Base-by-base conservation (phyloP, 2,329 filamentous ascomycete species). In the Karstenula rhodostoma region DNA sequence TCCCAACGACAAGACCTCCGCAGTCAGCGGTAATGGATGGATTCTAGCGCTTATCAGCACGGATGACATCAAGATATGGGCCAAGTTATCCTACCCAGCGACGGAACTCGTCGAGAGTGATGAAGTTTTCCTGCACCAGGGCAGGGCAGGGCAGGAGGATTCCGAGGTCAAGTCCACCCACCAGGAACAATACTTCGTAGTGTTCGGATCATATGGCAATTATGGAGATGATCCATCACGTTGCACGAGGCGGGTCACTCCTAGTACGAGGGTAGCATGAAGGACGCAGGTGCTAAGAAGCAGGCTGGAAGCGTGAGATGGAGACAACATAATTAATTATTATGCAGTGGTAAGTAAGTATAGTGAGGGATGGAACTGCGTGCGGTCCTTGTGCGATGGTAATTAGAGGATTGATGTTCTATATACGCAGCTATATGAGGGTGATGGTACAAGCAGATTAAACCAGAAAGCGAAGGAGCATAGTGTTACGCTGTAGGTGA, bases 401-500 rank as follows among this genome's bases (percentile, higher is more conserved):
- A 50, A 13, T 13, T 19, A 12, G 48, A 50, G 48, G 23, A 50
- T n/a, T 23, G 48, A 50, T 35, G 27, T 23, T 50, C 23, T 50
- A 35, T 29, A 35, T 50, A 37, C 48, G 22, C 22, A 15, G 23
- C 43, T 25, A 46, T 13, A 19, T 46, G 43, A 27, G 5, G 48
- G 48, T 50, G 27, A 27, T 50, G 25, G 22, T 23, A 50, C 17
- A n/a, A 23, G 48, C 33, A 22, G 8, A 29, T 50, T 17, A 7
- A 35, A 42, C 37, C 17, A 19, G 25, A 19, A 50, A 67, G 19
- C 25, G 60, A 65, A 35, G 64, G 62, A 40, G 65, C 65, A 57
- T 60, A 10, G n/a, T 25, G 25, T 50, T 44, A 49, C 65, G 63
- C 25, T 61, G 42, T 22, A 48, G 58, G 25, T 58, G 58, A 9